Evolutionary conservation across 78 protist genomes (phyloP).

Genomic region (Dictyostelium discoideum): DNA sequence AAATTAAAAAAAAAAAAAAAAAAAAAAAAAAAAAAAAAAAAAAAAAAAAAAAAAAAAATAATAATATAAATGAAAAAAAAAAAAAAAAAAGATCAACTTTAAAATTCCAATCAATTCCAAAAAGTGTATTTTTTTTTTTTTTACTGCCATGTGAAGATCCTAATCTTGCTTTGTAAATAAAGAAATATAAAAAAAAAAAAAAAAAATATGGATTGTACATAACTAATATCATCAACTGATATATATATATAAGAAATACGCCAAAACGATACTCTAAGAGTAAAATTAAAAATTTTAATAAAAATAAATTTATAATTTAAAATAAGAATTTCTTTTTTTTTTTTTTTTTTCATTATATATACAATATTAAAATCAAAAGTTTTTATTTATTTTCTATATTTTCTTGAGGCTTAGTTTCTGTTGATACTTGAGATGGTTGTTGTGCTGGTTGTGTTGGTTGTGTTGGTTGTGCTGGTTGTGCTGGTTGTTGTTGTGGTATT

Average conservation of each 20-base stretch:
- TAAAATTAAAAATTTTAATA: too few species aligned
- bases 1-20: too few species aligned
- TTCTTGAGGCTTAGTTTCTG: not conserved
- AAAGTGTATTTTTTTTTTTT: too few species aligned
- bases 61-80: too few species aligned
- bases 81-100: not conserved
- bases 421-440: not conserved
- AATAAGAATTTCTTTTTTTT: too few species aligned
- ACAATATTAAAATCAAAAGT: not conserved
- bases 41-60: too few species aligned
- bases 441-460: not conserved
- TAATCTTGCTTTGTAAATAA: not conserved
- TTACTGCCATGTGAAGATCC: not conserved
- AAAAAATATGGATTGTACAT: not conserved
- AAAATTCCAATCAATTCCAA: not conserved
- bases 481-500: slow-evolving; percentile 2
- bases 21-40: too few species aligned
- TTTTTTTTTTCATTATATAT: too few species aligned
- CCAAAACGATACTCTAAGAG: not conserved
- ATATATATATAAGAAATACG: not conserved
- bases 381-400: not conserved
- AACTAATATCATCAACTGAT: not conserved
- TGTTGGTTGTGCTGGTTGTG: not conserved
- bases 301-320: too few species aligned
- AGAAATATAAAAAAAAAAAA: too few species aligned